Base-by-base conservation (phyloP, 2,329 filamentous ascomycete genomes). In the Colletotrichum lupini region DNA sequence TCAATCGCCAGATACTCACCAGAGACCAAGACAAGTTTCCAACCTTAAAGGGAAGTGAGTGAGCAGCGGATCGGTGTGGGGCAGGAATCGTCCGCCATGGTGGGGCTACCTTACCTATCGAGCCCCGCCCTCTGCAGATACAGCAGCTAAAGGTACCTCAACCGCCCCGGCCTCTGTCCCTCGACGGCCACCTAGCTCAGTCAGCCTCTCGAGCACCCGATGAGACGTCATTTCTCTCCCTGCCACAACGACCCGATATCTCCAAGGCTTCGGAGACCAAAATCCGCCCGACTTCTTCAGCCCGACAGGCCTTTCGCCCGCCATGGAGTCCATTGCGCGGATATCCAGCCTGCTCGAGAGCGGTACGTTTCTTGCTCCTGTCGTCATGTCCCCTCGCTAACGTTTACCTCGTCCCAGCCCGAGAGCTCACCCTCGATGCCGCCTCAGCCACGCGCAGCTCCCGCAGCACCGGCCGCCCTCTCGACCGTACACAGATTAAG, bases 341-440 rank as follows among this genome's bases (percentile, higher is more conserved):
- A 97, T 99, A 83, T 97, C 95, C 78, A 94, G 92, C 82, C 91
- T 98, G 85, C 92, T 99, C 83, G 97, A 98, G 87, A 97, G 94
- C 85, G 95, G 96, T 97, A 88, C 80, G 89, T 78, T 14, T 30
- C 37, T 49, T 24, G 64, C 66, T 37, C 56, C 28, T 63, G 37
- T 69, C 69, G 66, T 57, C 72, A 64, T 62, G 62, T 73, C 68
- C 64, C 58, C 73, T 62, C 49, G 74, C 75, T 75, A 68, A 78
- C 62, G 35, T 35, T 32, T 55, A 65, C 66, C 68, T 35, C 62
- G 64, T 66, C 57, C 19, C 85, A 98, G 97, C 97, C 81, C 93
- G 97, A 84, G 97, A 98, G 85, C 92, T 99, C 81, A 99, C 97
- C 70, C 92, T 99, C 84, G 97, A 99, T 89, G 97, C 97, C 77